Base-by-base conservation (phyloP, 192 early-diverging fungal genomes). In the Rhizoclosmatium sp. region DNA sequence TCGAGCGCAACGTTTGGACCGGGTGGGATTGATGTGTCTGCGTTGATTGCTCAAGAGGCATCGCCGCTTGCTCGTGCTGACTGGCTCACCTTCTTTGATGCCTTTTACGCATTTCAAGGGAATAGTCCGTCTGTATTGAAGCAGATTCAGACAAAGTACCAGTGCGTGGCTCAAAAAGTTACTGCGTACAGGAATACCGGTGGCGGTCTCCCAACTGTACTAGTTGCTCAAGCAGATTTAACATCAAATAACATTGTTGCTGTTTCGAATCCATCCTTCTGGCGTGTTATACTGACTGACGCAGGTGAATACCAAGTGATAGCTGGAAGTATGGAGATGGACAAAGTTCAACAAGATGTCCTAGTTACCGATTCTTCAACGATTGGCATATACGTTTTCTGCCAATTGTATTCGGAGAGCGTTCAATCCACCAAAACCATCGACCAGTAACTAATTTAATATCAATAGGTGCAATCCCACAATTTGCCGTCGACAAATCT, bases 181-280 rank as follows among this genome's bases (percentile, higher is more conserved):
- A 14, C 5, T 23, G 72, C 72, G 7, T 75, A 47, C 59, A 75
- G 40, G 44, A 75, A 40, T 62, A 84, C 86, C 69, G 87, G 88
- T 39, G 39, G 23, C 23, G 42, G n/a, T n/a, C 56, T 60, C 39
- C 72, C 72, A 1, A 45, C 19, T 3, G 72, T 47, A 12, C 23
- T 75, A 19, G 44, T 75, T 16, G 12, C 45, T 46, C 10, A 16
- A 5, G 42, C 59, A 1, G 47, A 75, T 47, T 31, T 62, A 9
- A 46, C 72, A 14, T 16, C 56, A n/a, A 75, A 75, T 42, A 44
- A 40, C 41, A 40, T 75, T 39, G 61, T 75, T 42, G 39, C 72
- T 9, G 23, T 42, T 46, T 5, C 56, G 7, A 60, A 75, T 49
- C 7, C 59, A 19, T n/a, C 39, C 4, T 75, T 75, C 47, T 75